phyloP scores from a whole-genome alignment of 495 filamentous ascomycete genomes.

The Daldinia loculata region DNA sequence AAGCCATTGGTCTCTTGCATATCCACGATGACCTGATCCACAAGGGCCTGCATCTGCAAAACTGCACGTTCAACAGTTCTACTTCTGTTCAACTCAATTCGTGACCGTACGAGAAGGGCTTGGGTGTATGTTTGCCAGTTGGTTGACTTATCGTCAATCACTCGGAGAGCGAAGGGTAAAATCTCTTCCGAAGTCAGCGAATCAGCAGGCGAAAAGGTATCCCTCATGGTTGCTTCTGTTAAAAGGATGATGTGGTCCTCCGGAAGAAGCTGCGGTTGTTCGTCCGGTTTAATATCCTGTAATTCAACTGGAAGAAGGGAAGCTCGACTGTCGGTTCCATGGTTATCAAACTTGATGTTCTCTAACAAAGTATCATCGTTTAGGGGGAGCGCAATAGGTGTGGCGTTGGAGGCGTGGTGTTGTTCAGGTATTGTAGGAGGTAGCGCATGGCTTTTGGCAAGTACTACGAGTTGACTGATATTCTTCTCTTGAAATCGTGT shows the following conservation, averaged over 20 bases:
- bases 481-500: constrained; percentile 92
- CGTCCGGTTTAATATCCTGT: constrained; percentile 70
- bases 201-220: constrained; percentile 80
- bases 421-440: not conserved
- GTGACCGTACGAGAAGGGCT: constrained; percentile 83
- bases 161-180: constrained; percentile 85
- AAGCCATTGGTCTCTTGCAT: constrained; percentile 63
- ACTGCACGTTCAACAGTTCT: constrained; percentile 88
- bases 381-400: constrained; percentile 74
- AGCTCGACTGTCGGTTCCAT: constrained; percentile 49
- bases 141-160: constrained; percentile 85
- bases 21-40: constrained; percentile 94
- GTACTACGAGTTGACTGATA: constrained; percentile 88
- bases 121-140: constrained; percentile 99
- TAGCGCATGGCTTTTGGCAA: constrained; percentile 74
- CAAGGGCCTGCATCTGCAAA: constrained; percentile 92
- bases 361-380: constrained; percentile 96
- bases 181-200: constrained; percentile 92
- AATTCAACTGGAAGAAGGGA: constrained; percentile 67
- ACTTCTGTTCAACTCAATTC: constrained; percentile 85
- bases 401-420: constrained; percentile 26
- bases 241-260: constrained; percentile 87
- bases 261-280: constrained; percentile 83
- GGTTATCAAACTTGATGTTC: constrained; percentile 76
- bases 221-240: constrained; percentile 85